Evolutionary conservation across 177 flowering plant genomes (phyloP), one percentile per base, ranked within the genome.

Genomic region (Tripterygium wilfordii): DNA sequence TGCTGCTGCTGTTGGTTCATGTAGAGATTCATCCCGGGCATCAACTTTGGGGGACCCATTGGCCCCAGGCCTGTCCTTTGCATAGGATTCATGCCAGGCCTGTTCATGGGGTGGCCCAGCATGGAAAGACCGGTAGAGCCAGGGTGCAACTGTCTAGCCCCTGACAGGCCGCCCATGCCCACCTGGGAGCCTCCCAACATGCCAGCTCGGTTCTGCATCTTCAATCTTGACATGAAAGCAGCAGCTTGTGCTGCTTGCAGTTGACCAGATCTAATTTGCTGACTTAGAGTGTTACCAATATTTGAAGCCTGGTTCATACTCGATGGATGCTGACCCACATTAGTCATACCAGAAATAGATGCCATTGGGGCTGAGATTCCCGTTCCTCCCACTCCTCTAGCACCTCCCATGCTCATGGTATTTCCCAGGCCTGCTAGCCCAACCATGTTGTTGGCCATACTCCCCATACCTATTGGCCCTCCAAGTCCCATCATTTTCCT

Each of bases 41-140:
- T 72, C 69, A 80, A 28, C 66, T 78, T 85, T 1, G 95, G 95
- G 5, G 95, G 91, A 20, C 80, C 96, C 98, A 92, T 88, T 4
- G 75, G 54, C 10, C 76, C 83, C 72, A 79, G 62, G 13, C 67
- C 65, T n/a, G 81, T 45, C n/a, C 77, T 76, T 56, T 84, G 94
- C 76, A 85, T 67, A 12, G 67, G 64, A 51, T 33, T 74, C 44
- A 80, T 61, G 54, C 61, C 71, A 26, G 66, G 67, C 37, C 81
- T 71, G 67, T 69, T 77, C 24, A 85, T 54, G 12, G 69, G 60
- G 63, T 83, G 85, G 9, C 90, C 81, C 48, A 87, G 58, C 80
- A 85, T 78, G 1, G 96, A 75, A 48, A 82, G 72, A 43, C 89
- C 75, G 45, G 72, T 25, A 18, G 96, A 61, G 13, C 74, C 59